phyloP scores from a whole-genome alignment of 768 basidiomycete genomes.

The Porphyrellus cyaneotinctus region DNA sequence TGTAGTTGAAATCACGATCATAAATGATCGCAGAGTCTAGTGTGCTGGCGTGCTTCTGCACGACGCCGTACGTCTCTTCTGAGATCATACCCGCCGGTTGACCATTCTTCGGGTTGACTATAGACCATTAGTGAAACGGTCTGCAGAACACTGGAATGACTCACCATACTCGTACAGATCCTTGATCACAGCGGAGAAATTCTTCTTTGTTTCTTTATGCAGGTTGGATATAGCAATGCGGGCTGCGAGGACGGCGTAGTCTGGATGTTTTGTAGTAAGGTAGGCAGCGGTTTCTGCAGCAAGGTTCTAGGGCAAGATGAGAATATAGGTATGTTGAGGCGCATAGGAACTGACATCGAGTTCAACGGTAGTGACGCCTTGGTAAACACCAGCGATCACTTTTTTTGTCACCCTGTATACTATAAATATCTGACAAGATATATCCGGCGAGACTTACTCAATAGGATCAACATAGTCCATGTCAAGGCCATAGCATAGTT shows the following conservation, averaged over 20 bases:
- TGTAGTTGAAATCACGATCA: conserved; percentile 96
- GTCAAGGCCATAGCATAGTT: conserved; percentile 95
- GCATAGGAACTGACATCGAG: conserved; percentile 67
- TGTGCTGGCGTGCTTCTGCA: conserved; percentile 73
- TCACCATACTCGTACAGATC: conserved; percentile 87
- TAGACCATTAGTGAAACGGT: neutral
- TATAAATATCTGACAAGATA: conserved; percentile 2
- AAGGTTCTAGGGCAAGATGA: conserved; percentile 60
- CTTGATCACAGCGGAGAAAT: conserved; percentile 85
- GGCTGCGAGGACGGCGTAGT: conserved; percentile 97
- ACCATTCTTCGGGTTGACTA: conserved; percentile 95
- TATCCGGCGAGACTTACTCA: conserved; percentile 43
- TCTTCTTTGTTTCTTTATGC: conserved; percentile 99
- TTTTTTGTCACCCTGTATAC: conserved; percentile 75
- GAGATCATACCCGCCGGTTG: conserved; percentile 88
- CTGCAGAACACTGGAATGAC: conserved; percentile 18
- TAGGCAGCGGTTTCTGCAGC: conserved; percentile 97
- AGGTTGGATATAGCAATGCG: conserved; percentile 98
- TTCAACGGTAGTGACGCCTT: conserved; percentile 95
- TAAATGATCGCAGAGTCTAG: conserved; percentile 97
- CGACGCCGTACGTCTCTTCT: conserved; percentile 74
- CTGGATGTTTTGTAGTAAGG: conserved; percentile 94
- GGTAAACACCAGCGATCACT: conserved; percentile 89
- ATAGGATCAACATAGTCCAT: conserved; percentile 88
- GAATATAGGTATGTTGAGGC: neutral